phyloP scores from a whole-genome alignment of 2,329 filamentous ascomycete genomes.

The Venturiaceae sp. region DNA sequence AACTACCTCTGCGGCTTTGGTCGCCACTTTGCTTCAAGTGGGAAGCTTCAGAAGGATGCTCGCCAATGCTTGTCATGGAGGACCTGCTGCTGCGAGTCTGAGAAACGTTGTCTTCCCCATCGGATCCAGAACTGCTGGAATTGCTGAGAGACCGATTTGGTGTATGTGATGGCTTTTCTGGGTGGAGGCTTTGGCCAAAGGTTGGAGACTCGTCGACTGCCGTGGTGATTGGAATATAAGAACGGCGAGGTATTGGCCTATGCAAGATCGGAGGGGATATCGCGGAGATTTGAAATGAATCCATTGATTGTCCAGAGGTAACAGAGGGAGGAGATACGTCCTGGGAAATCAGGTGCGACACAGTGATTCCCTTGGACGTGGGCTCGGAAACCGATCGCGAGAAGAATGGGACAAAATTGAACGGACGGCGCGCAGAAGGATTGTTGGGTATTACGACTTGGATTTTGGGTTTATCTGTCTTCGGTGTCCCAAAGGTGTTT shows the following conservation, averaged over 20 bases:
- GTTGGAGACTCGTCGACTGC: not conserved
- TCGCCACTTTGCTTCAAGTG: not conserved
- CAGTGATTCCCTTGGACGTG: conserved; percentile 8
- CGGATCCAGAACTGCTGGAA: conserved; percentile 4
- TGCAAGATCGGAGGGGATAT: not conserved
- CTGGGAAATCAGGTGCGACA: conserved; percentile 5
- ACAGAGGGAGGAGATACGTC: conserved; percentile 15
- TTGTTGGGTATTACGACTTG: conserved; percentile 26
- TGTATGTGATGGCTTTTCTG: conserved; percentile 2
- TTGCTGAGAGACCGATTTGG: not conserved
- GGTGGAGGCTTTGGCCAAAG: not conserved
- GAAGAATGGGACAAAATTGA: conserved; percentile 16
- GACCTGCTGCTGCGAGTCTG: not conserved
- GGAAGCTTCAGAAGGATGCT: not conserved
- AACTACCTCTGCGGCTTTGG: not conserved
- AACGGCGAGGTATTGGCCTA: not conserved
- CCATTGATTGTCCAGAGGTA: conserved; percentile 4
- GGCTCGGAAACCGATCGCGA: conserved; percentile 5
- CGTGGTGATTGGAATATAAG: not conserved
- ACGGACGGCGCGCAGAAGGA: conserved; percentile 16
- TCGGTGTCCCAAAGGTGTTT: not conserved
- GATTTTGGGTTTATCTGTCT: conserved; percentile 13
- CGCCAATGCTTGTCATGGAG: conserved; percentile 9
- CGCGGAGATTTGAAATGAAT: not conserved
- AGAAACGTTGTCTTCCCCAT: conserved; percentile 3